Percentiles rank a stretch among this genome's conserved stretches.
These are phyloP conservation scores for Penicillium soppii DNA, from an alignment of 495 filamentous ascomycete genomes.

Conservation along the genomic window DNA sequence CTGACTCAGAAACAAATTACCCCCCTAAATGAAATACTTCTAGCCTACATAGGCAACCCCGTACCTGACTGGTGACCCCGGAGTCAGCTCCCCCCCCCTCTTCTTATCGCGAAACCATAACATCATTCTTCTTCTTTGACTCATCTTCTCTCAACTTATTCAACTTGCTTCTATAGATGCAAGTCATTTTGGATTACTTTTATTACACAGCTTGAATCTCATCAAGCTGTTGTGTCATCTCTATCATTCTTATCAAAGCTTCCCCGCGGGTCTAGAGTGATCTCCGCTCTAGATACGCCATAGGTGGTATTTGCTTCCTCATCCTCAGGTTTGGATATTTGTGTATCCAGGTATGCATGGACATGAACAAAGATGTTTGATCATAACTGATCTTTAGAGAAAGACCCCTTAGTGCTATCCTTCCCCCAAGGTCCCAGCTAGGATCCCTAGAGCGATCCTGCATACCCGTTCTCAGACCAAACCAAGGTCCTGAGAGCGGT, in stretches of 20 bases:
- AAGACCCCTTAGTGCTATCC: not conserved
- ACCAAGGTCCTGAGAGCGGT: slow-evolving; percentile 38
- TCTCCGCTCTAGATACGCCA: slow-evolving; percentile 28
- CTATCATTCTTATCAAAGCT: slow-evolving; percentile 32
- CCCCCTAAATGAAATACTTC: slow-evolving; percentile 4
- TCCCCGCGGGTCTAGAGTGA: slow-evolving; percentile 29
- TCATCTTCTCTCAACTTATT: slow-evolving; percentile 6
- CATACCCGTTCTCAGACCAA: slow-evolving; percentile 42
- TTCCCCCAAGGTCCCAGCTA: slow-evolving; percentile 1
- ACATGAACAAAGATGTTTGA: not conserved
- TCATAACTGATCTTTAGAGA: not conserved
- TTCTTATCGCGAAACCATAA: slow-evolving; percentile 13
- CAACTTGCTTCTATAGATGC: slow-evolving; percentile 5
- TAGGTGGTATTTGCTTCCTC: not conserved
- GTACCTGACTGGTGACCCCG: slow-evolving; percentile 13
- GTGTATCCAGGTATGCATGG: not conserved
- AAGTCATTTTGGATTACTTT: slow-evolving; percentile 1
- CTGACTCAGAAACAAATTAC: slow-evolving; percentile 4
- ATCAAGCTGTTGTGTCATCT: slow-evolving; percentile 15
- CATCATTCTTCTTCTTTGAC: slow-evolving; percentile 13
- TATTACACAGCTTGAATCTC: slow-evolving; percentile 1
- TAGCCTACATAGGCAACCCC: not conserved
- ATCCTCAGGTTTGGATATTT: not conserved
- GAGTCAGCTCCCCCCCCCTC: slow-evolving; percentile 7
- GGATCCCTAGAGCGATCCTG: slow-evolving; percentile 8